Base-by-base conservation (phyloP, 1,284 basidiomycete genomes). In the Spongispora temasekensis region DNA sequence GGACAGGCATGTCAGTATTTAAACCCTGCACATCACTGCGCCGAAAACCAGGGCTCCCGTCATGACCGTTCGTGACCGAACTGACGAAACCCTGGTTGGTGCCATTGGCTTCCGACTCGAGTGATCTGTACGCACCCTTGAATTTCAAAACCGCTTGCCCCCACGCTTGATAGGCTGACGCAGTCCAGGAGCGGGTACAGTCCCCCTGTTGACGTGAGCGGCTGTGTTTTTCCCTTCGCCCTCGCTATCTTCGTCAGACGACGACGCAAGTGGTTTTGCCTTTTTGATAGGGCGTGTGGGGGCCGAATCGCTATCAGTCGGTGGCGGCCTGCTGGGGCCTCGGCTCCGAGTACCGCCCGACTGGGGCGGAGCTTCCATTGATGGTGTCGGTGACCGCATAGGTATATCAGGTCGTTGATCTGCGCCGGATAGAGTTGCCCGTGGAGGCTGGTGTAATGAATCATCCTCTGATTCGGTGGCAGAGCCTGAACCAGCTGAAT, bases 161-260 rank as follows among this genome's bases (percentile, higher is more conserved):
- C 87, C 87, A 65, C 90, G 83, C 74, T 87, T 90, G 60, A 91
- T 77, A 8, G 89, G 90, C 65, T 91, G 90, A 65, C 85, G 82
- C 52, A 86, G 79, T 23, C 69, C 86, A 58, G 85, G 78, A 61
- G 79, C 77, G 58, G 69, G 71, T 25, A 58, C 57, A 51, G 62
- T 62, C 62, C 75, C 72, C 30, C 61, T 73, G 63, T 68, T 82
- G 56, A 77, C 71, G 62, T 75, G 75, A 56, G 78, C 74, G 31
- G 78, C 66, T 32, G 72, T 70, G 61, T 71, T 74, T 68, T 75
- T 82, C 35, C 77, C 77, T 46, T 80, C 84, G 27, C 75, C 79
- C 63, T 85, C 85, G 66, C 83, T 87, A 65, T 86, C 85, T 35
- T 83, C 81, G 63, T 82, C 81, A 62, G 78, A 81, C 12, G 80